These are phyloP conservation scores for Melocanna baccifera DNA, from an alignment of 176 grass and related monocot species.

Conservation along the genomic window DNA sequence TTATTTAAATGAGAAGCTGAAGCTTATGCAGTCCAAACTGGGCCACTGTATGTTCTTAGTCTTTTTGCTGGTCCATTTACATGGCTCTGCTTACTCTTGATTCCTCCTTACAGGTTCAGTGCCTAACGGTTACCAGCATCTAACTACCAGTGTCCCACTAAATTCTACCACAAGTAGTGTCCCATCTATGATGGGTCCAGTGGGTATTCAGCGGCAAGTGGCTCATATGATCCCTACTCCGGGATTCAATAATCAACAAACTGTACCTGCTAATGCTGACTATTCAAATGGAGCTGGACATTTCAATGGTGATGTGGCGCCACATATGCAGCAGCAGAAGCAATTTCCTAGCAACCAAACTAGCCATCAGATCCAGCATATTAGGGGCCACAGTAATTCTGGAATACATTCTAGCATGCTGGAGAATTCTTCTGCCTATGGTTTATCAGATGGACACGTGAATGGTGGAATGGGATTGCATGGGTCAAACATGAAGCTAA, in stretches of 20 bases:
- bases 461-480: slow-evolving; percentile 75
- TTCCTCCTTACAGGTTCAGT: slow-evolving; percentile 51
- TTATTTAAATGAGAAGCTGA: slow-evolving; percentile 25
- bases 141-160: slow-evolving; percentile 48
- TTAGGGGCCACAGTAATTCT: slow-evolving; percentile 55
- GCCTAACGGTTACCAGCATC: slow-evolving; percentile 71
- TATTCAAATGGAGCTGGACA: slow-evolving; percentile 82
- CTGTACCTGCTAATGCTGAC: slow-evolving; percentile 56
- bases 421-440: slow-evolving; percentile 69
- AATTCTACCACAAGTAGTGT: slow-evolving; percentile 58
- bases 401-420: slow-evolving; percentile 67
- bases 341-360: slow-evolving; percentile 66
- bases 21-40: slow-evolving; percentile 10
- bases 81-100: slow-evolving; percentile 19
- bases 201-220: slow-evolving; percentile 60
- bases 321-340: slow-evolving; percentile 69
- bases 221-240: slow-evolving; percentile 94
- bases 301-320: slow-evolving; percentile 60
- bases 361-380: slow-evolving; percentile 56
- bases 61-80: slow-evolving; percentile 17
- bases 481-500: slow-evolving; percentile 61
- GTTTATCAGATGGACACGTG: slow-evolving; percentile 67
- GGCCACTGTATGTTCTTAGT: neutral
- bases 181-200: slow-evolving; percentile 51
- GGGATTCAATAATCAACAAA: slow-evolving; percentile 77